Evolutionary conservation across 345 rosid species (phyloP).

Genomic region (Populus euphratica): DNA sequence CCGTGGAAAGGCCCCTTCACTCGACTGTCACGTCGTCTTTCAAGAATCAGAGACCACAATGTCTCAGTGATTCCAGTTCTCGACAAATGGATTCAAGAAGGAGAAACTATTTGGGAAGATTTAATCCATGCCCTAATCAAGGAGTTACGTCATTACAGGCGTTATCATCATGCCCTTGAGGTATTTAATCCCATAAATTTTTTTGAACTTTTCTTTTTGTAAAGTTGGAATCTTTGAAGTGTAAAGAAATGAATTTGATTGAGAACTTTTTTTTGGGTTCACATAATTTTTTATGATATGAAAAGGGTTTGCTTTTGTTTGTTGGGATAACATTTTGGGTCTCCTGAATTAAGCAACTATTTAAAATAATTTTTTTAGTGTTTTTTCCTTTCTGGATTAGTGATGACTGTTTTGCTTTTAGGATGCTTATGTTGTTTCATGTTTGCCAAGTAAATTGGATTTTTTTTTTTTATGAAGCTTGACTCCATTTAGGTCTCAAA

Average conservation of each 20-base stretch:
- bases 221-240: not conserved
- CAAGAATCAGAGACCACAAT: slow-evolving; percentile 27
- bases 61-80: slow-evolving; percentile 37
- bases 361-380: no score
- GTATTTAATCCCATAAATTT: slow-evolving; percentile 13
- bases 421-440: no score
- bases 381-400: no score
- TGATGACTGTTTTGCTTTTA: no score
- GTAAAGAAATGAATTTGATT: not conserved
- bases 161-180: slow-evolving; percentile 46
- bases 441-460: no score
- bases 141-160: slow-evolving; percentile 21
- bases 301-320: not conserved
- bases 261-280: not conserved
- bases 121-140: slow-evolving; percentile 17
- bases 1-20: not conserved
- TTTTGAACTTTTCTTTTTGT: not conserved
- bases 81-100: slow-evolving; percentile 44
- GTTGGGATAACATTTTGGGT: not conserved
- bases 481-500: no score
- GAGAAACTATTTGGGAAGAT: slow-evolving; percentile 13
- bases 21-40: slow-evolving; percentile 28
- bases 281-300: not conserved
- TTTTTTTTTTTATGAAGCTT: no score
- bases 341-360: no score